These are phyloP conservation scores for Thuja plicata DNA, from an alignment of 83 land plant species.

Conservation along the genomic window DNA sequence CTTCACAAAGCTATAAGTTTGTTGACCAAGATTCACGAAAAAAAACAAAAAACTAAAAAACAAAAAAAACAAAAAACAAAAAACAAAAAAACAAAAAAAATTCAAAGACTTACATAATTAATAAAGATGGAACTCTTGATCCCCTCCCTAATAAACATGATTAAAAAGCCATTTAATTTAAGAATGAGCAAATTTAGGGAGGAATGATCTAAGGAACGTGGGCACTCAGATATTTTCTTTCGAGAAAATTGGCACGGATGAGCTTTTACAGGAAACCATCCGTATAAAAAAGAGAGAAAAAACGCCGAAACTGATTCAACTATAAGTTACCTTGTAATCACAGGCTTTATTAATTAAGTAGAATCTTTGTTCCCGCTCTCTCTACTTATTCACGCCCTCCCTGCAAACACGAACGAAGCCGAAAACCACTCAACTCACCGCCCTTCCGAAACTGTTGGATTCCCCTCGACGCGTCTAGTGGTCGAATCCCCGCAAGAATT, in stretches of 20 bases:
- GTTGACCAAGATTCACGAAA: too few species aligned
- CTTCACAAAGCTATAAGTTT: too few species aligned
- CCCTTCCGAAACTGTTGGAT: not conserved
- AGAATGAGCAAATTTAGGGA: too few species aligned
- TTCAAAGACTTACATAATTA: too few species aligned
- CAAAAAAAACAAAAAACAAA: too few species aligned
- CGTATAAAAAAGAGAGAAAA: not conserved
- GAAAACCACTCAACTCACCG: not conserved
- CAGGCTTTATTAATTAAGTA: not conserved
- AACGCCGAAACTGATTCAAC: not conserved
- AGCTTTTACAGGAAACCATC: not conserved
- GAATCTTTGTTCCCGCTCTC: not conserved
- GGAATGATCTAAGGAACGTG: too few species aligned
- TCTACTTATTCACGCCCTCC: not conserved
- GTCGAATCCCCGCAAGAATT: not conserved
- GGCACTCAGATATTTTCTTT: too few species aligned
- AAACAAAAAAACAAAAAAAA: too few species aligned
- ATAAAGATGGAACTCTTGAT: too few species aligned
- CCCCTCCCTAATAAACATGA: too few species aligned
- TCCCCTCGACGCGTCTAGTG: not conserved
- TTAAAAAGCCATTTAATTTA: too few species aligned
- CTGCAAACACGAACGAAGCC: not conserved
- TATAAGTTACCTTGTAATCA: not conserved
- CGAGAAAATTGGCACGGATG: not conserved
- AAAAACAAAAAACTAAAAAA: too few species aligned